Evolutionary conservation across 2,329 filamentous ascomycete species (phyloP).

Genomic region (Apiospora koreana): DNA sequence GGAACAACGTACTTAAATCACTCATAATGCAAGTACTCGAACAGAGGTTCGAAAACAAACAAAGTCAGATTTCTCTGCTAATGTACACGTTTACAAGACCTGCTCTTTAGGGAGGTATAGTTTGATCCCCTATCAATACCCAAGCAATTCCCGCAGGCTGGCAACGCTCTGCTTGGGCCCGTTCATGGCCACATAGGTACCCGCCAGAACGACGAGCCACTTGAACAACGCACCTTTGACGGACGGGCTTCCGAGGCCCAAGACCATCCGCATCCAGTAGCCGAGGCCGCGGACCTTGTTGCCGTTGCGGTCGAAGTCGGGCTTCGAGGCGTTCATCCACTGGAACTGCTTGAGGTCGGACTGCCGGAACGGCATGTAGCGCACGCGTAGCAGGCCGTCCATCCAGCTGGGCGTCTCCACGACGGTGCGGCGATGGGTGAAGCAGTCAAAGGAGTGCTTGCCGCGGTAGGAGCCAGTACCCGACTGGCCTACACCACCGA

Average conservation of each 20-base stretch:
- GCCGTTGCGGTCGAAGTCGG: constrained; percentile 65
- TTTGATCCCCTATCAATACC: not conserved
- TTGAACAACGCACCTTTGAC: constrained; percentile 52
- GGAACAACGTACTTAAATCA: too few relatives aligned
- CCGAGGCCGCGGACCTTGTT: constrained; percentile 48
- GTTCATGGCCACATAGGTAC: constrained; percentile 34
- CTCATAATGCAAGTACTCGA: too few relatives aligned
- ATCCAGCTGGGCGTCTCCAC: constrained; percentile 67
- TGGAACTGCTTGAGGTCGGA: constrained; percentile 46
- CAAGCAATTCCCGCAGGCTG: not conserved
- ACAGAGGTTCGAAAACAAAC: too few relatives aligned
- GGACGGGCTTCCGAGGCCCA: constrained; percentile 52
- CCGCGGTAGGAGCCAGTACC: constrained; percentile 79
- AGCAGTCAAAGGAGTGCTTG: constrained; percentile 67
- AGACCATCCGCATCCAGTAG: constrained; percentile 56
- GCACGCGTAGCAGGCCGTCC: constrained; percentile 65
- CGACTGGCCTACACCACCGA: constrained; percentile 81
- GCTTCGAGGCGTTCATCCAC: constrained; percentile 44
- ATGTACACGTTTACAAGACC: too few relatives aligned
- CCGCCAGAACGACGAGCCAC: constrained; percentile 49
- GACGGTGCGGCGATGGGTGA: constrained; percentile 49
- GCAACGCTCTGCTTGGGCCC: constrained; percentile 3
- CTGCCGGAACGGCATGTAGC: constrained; percentile 65
- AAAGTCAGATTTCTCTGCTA: too few relatives aligned
- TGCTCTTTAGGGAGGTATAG: not conserved